phyloP scores from a whole-genome alignment of 2,329 filamentous ascomycete species.

The Beauveria caledonica region DNA sequence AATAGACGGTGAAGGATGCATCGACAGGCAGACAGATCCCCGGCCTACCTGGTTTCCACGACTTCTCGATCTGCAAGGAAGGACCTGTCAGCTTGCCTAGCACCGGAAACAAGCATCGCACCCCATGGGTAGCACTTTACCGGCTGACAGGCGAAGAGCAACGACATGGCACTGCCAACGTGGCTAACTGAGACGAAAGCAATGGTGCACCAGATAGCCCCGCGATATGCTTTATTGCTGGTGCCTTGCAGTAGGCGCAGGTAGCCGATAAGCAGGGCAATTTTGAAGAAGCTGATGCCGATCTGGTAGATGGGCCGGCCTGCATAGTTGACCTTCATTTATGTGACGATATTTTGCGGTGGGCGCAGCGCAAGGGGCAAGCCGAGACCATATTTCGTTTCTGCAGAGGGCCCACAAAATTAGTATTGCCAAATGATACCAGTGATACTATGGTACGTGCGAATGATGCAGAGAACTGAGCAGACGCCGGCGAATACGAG shows the following conservation, averaged over 20 bases:
- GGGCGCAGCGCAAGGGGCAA: background rate
- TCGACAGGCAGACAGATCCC: too few relatives aligned
- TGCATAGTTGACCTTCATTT: background rate
- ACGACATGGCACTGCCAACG: too few relatives aligned
- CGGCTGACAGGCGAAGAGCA: too few relatives aligned
- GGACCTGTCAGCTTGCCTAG: too few relatives aligned
- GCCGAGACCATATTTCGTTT: background rate
- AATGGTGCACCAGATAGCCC: background rate
- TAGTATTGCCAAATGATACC: background rate
- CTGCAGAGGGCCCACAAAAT: background rate
- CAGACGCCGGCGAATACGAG: background rate
- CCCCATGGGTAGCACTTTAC: slow-evolving; percentile 3
- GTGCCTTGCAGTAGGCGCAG: background rate
- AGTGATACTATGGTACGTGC: background rate
- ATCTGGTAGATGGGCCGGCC: background rate
- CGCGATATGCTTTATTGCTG: background rate
- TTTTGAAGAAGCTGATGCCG: background rate
- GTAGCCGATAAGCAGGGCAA: background rate
- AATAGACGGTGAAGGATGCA: too few relatives aligned
- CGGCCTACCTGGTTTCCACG: background rate
- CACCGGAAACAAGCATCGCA: too few relatives aligned
- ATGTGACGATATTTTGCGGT: background rate
- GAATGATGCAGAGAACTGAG: background rate
- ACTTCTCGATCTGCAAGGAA: too few relatives aligned
- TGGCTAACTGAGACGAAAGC: background rate